Conservation (phyloP, 2,329 filamentous ascomycete species). For the Cyanodermella asteris region DNA sequence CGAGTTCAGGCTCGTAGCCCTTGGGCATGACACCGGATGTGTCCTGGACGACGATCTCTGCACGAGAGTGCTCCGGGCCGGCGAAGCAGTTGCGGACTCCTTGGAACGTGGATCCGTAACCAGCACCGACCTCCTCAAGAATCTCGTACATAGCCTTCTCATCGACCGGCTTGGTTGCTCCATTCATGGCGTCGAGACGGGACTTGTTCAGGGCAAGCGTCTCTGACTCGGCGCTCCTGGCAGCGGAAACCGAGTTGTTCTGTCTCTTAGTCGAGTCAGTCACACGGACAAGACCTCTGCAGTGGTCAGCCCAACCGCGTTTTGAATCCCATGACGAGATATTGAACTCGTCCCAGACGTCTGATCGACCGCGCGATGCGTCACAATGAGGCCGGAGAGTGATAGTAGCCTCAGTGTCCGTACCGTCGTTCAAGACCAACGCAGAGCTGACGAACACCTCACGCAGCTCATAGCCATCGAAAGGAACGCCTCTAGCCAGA, state of each 20-base stretch:
- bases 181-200: neutral
- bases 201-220: neutral
- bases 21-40: constrained; percentile 7
- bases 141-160: neutral
- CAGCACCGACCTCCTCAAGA: constrained; percentile 8
- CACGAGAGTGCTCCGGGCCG: neutral
- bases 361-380: neutral
- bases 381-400: constrained; percentile 3
- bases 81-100: constrained; percentile 6
- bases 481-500: constrained; percentile 2
- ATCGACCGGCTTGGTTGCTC: constrained; percentile 1
- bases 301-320: constrained; percentile 11
- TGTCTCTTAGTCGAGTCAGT: neutral
- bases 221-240: neutral
- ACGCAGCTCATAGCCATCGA: constrained; percentile 7
- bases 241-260: neutral
- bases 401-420: constrained; percentile 5
- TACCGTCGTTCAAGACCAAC: constrained; percentile 8
- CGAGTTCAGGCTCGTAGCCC: constrained; percentile 9
- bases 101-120: constrained; percentile 13
- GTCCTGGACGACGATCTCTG: constrained; percentile 1
- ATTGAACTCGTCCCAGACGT: constrained; percentile 8
- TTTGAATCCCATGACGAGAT: constrained; percentile 8
- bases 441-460: constrained; percentile 10
- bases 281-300: constrained; percentile 6